phyloP scores from a whole-genome alignment of 2,329 filamentous ascomycete genomes.

The Exophiala bonariae region DNA sequence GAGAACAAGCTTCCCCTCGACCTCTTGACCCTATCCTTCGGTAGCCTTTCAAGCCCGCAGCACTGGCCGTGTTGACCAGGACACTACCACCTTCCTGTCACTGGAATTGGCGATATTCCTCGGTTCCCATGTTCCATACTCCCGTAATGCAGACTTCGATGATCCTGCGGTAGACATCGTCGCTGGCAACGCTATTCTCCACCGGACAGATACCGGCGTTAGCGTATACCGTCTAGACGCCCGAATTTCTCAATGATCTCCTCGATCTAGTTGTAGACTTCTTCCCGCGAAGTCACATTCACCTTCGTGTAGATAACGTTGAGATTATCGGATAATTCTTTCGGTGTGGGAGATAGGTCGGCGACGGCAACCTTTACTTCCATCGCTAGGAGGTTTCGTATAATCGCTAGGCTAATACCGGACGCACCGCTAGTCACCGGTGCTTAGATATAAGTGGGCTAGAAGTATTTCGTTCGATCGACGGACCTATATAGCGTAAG shows the following conservation, averaged over 20 bases:
- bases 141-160: slow-evolving; percentile 10
- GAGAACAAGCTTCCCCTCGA: too few relatives aligned
- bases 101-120: slow-evolving; percentile 13
- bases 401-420: slow-evolving; percentile 7
- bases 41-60: slow-evolving; percentile 36
- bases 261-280: slow-evolving; percentile 28
- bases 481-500: neutral
- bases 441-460: neutral
- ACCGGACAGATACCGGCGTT: slow-evolving; percentile 43
- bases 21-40: slow-evolving; percentile 39
- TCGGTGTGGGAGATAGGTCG: slow-evolving; percentile 2
- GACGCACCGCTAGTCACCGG: slow-evolving; percentile 10
- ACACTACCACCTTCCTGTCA: slow-evolving; percentile 5
- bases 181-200: slow-evolving; percentile 6
- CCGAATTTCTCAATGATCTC: slow-evolving; percentile 42
- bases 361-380: slow-evolving; percentile 11
- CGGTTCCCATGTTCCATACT: slow-evolving; percentile 10
- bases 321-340: slow-evolving; percentile 1
- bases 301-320: slow-evolving; percentile 9
- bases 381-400: slow-evolving; percentile 4
- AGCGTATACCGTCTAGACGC: slow-evolving; percentile 38
- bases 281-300: slow-evolving; percentile 5
- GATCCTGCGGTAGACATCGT: slow-evolving; percentile 7
- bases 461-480: neutral
- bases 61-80: slow-evolving; percentile 43